phyloP scores from a whole-genome alignment of 139 green algal genomes.

The Dunaliella primolecta region DNA sequence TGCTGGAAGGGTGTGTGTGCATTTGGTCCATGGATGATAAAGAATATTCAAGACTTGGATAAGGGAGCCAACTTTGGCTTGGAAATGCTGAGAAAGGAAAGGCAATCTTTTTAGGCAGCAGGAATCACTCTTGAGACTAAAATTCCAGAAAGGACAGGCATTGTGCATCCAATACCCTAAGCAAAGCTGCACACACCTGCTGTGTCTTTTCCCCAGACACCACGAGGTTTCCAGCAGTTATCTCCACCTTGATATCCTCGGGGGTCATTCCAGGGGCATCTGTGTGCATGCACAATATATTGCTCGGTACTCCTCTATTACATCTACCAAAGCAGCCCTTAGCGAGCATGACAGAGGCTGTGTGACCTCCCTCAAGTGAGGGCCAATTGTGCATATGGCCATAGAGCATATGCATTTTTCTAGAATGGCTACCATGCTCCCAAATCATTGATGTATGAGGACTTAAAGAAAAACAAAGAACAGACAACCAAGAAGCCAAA shows the following conservation, averaged over 20 bases:
- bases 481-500: background rate
- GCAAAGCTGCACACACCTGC: background rate
- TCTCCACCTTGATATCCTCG: conserved; percentile 20
- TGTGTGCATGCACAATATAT: background rate
- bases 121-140: background rate
- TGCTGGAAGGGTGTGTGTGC: background rate
- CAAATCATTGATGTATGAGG: background rate
- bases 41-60: background rate
- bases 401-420: background rate
- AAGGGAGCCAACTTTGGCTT: background rate
- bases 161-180: background rate
- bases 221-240: background rate
- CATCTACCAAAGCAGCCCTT: no score
- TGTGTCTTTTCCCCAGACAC: background rate
- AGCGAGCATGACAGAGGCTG: no score
- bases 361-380: background rate
- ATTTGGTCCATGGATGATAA: background rate
- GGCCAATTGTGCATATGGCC: background rate
- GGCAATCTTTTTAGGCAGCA: background rate
- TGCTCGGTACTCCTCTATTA: background rate
- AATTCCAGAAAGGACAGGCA: background rate
- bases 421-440: background rate
- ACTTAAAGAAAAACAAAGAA: background rate
- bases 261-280: conserved; percentile 17
- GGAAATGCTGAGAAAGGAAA: background rate